A percentile compares a stretch with the other conserved stretches of the same genome.
phyloP scores from a whole-genome alignment of 306 rosid genomes.

The Pyrus communis region DNA sequence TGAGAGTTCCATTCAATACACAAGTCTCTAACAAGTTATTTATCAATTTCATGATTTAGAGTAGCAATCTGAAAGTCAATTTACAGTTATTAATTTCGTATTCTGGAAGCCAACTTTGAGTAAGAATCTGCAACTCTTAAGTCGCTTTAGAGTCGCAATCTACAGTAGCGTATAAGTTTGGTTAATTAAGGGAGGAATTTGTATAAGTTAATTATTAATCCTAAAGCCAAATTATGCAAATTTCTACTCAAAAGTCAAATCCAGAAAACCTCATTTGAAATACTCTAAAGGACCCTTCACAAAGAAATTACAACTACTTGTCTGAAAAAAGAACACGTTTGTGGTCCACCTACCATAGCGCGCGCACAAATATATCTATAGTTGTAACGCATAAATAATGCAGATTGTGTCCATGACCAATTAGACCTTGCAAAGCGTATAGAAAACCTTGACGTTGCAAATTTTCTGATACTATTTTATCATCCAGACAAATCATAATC shows the following conservation, averaged over 20 bases:
- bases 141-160: neutral
- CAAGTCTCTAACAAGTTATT: neutral
- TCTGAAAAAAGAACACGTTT: neutral
- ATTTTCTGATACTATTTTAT: neutral
- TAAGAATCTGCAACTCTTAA: neutral
- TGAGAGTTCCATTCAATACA: neutral
- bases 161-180: too few relatives aligned
- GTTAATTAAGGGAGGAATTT: too few relatives aligned
- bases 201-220: neutral
- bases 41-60: neutral
- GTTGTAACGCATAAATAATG: neutral
- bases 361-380: neutral
- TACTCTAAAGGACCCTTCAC: neutral
- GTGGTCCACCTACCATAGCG: too few relatives aligned
- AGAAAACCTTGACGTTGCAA: too few relatives aligned
- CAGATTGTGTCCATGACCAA: neutral
- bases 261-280: neutral
- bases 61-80: neutral
- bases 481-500: neutral
- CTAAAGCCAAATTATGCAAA: neutral
- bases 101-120: neutral
- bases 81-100: neutral
- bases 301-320: neutral
- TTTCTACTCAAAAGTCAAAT: neutral
- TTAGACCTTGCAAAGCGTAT: too few relatives aligned